Conservation (phyloP, 495 filamentous ascomycete species). For the Hypoxylon fuscum region DNA sequence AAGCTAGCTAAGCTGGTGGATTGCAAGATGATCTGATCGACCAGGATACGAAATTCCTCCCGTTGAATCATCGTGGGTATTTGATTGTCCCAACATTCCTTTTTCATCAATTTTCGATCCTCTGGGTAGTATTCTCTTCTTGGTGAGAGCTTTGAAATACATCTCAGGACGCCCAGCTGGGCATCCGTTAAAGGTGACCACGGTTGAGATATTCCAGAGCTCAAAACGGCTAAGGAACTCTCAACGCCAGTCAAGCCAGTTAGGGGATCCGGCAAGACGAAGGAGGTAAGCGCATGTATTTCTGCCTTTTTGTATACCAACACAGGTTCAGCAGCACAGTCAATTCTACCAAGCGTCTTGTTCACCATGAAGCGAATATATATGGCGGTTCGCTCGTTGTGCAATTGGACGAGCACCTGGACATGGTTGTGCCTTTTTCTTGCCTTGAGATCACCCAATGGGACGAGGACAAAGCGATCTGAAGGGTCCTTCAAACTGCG, state of each 20-base stretch:
- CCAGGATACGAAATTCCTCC: conserved; percentile 52
- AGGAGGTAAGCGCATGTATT: conserved; percentile 68
- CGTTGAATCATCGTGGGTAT: conserved; percentile 62
- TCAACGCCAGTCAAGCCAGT: conserved; percentile 68
- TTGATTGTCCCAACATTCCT: conserved; percentile 52
- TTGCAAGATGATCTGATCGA: conserved; percentile 53
- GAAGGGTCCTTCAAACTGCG: conserved; percentile 43
- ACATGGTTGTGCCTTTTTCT: conserved; percentile 44
- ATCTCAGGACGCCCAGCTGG: background rate
- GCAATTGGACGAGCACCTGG: conserved; percentile 4
- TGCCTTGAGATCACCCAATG: conserved; percentile 31
- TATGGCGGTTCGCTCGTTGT: background rate
- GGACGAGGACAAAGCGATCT: conserved; percentile 49
- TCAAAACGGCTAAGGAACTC: conserved; percentile 60
- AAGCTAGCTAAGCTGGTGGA: conserved; percentile 50
- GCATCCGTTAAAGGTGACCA: conserved; percentile 46
- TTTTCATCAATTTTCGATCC: conserved; percentile 59
- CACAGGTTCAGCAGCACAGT: conserved; percentile 54
- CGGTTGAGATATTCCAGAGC: conserved; percentile 56
- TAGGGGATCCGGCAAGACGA: conserved; percentile 63
- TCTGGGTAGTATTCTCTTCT: conserved; percentile 63
- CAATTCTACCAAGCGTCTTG: conserved; percentile 54
- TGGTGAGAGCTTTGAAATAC: conserved; percentile 62
- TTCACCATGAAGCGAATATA: conserved; percentile 60
- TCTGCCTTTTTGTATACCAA: conserved; percentile 61